phyloP scores from a whole-genome alignment of 2,329 filamentous ascomycete species.

The Penicillium sp. region DNA sequence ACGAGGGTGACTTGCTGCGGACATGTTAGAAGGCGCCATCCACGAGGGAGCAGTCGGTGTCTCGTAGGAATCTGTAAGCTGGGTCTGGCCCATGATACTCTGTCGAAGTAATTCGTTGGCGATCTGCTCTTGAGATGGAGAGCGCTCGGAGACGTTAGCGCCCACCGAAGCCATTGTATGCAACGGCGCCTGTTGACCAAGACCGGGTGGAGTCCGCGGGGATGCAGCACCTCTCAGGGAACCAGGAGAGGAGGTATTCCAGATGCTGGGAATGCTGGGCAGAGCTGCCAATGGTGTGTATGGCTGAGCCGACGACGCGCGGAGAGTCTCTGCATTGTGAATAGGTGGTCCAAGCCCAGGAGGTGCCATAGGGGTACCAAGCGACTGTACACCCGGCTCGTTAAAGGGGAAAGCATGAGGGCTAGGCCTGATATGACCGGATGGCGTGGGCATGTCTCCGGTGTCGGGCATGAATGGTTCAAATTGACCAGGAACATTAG shows the following conservation, averaged over 20 bases:
- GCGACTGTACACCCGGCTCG: constrained; percentile 22
- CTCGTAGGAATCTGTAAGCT: constrained; percentile 19
- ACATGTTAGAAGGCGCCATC: constrained; percentile 17
- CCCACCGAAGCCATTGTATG: constrained; percentile 12
- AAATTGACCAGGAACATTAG: constrained; percentile 27
- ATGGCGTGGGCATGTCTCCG: constrained; percentile 24
- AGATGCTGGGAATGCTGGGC: constrained; percentile 44
- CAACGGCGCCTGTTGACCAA: constrained; percentile 28
- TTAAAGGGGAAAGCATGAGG: constrained; percentile 21
- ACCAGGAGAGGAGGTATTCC: constrained; percentile 47
- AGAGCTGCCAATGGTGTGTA: constrained; percentile 33
- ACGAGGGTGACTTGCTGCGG: constrained; percentile 10
- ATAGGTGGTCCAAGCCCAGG: constrained; percentile 33
- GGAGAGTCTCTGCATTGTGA: constrained; percentile 18
- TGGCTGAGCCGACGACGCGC: constrained; percentile 28
- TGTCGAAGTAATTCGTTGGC: constrained; percentile 31
- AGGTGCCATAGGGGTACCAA: constrained; percentile 32
- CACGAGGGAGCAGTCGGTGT: constrained; percentile 27
- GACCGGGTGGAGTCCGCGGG: constrained; percentile 40
- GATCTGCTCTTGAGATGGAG: constrained; percentile 26
- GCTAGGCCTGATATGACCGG: constrained; percentile 22
- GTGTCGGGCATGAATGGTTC: constrained; percentile 23
- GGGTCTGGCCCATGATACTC: constrained; percentile 27
- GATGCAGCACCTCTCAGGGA: constrained; percentile 41
- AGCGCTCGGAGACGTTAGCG: constrained; percentile 15